Percentiles rank a stretch among this genome's conserved stretches.
Conservation (phyloP, 495 filamentous ascomycete genomes). For the Letharia lupina region DNA sequence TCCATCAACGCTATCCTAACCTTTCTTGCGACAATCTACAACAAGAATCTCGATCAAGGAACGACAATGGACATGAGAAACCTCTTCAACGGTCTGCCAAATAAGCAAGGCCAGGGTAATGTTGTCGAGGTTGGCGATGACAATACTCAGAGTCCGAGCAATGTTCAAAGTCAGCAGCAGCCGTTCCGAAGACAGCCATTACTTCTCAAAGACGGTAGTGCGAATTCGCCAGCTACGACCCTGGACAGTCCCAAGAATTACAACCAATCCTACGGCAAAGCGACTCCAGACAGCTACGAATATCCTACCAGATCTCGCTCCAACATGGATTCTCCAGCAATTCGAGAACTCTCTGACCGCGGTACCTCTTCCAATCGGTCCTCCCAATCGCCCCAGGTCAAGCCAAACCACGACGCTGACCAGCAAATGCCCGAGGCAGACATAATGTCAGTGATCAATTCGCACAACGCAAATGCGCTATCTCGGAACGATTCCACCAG, state of each 20-base stretch:
- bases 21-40: constrained; percentile 93
- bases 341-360: constrained; percentile 32
- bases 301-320: background rate
- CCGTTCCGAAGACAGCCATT: constrained; percentile 43
- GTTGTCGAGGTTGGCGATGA: constrained; percentile 71
- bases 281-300: background rate
- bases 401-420: constrained; percentile 25
- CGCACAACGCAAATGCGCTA: constrained; percentile 56
- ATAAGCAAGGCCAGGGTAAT: constrained; percentile 54
- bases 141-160: constrained; percentile 33
- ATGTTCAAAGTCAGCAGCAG: constrained; percentile 27
- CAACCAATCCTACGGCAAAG: constrained; percentile 1
- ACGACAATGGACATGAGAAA: constrained; percentile 57
- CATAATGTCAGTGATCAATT: constrained; percentile 80
- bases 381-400: constrained; percentile 23
- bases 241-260: constrained; percentile 11
- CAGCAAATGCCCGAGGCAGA: constrained; percentile 48
- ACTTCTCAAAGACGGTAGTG: constrained; percentile 36
- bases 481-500: constrained; percentile 40
- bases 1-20: constrained; percentile 97
- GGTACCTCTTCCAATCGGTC: constrained; percentile 19
- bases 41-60: constrained; percentile 60
- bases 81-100: constrained; percentile 59
- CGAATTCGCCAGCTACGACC: constrained; percentile 10
- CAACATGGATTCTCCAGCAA: constrained; percentile 19